Base-by-base conservation (phyloP, 108 stramenopile genomes). In the Skeletonema potamos region DNA sequence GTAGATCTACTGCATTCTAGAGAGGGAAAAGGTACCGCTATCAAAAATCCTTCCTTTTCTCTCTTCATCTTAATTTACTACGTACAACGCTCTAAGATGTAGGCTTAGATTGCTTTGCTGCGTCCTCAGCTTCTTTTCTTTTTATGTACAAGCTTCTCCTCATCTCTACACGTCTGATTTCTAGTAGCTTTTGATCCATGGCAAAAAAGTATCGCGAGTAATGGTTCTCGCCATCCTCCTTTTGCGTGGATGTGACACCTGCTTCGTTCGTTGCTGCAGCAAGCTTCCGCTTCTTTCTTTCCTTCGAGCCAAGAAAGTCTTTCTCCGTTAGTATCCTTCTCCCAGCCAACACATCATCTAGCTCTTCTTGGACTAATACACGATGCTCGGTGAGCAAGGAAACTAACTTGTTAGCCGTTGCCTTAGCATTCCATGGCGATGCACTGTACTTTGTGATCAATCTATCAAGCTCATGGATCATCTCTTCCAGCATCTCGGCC, bases 381-480 rank as follows among this genome's bases (percentile, higher is more conserved):
- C 29, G 48, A 39, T 79, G 77, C 51, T 74, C 72, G 9, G 46
- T 54, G n/a, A 79, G 54, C 12, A 79, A 51, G 1, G 56, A 36
- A 34, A 73, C 77, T 36, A 68, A 8, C 26, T 73, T 72, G n/a
- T 74, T 73, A 10, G 77, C 54, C 6, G 72, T 79, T 1, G 29
- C 43, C 24, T 68, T 68, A 0, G 36, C 6, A 36, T 68, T 68
- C 77, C 77, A 74, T 20, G 66, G 72, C 2, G 57, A 27, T 1
- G 66, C 48, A 8, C 66, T 7, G 37, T 79, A 74, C 66, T 74
- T 79, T 46, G 51, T n/a, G 8, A 79, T 80, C 17, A 75, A 22
- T 30, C 79, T 34, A 28, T 66, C 34, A 1, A 77, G 58, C 18
- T 77, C 64, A 9, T 36, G 11, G 4, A 73, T 61, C 77, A 79